Base-by-base conservation (phyloP, 2,329 filamentous ascomycete genomes). In the Aspergillus hortae region DNA sequence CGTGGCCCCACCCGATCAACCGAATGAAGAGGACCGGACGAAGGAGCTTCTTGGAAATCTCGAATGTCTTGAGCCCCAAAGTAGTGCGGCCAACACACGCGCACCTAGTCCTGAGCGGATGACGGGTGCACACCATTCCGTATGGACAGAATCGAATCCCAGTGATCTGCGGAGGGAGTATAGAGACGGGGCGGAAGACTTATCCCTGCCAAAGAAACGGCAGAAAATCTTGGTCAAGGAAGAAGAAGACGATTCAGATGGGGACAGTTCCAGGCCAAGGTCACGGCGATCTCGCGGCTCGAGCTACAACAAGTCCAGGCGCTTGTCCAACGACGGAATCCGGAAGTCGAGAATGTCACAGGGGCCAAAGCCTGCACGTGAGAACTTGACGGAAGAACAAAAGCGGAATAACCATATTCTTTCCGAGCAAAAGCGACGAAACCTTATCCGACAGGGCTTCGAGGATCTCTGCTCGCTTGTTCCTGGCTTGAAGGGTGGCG, bases 331-430 rank as follows among this genome's bases (percentile, higher is more conserved):
- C 62, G 52, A 72, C 4, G 69, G 68, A 21, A 67, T 65, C 55
- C 73, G 73, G 36, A 74, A 67, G 46, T 53, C 61, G 33, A 66
- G 62, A 59, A 51, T 64, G 41, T 59, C 64, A 32, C 59, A 61
- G 44, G 59, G 57, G 14, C 56, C 56, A 40, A 74, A 72, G 55
- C 42, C 65, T 4, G 50, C 64, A 3, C 67, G 87, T 23, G 81
- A 86, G 62, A 86, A 86, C 57, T 68, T 94, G 4, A 83, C 85
- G 0, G 88, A 92, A 59, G 85, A 88, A 54, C 88, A 94, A 70
- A 94, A 92, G 71, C 80, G 89, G 43, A 86, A 86, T 63, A 95
- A 96, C 60, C 90, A 95, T 65, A 94, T 95, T 58, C 80, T 86
- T 48, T 94, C 90, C 48, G 90, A 95, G 67, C 89, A 95, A 72